Evolutionary conservation across 805 yeast species (phyloP), one percentile per base, ranked within the genome.

Genomic region (Kodamaea kaohsiungensis): DNA sequence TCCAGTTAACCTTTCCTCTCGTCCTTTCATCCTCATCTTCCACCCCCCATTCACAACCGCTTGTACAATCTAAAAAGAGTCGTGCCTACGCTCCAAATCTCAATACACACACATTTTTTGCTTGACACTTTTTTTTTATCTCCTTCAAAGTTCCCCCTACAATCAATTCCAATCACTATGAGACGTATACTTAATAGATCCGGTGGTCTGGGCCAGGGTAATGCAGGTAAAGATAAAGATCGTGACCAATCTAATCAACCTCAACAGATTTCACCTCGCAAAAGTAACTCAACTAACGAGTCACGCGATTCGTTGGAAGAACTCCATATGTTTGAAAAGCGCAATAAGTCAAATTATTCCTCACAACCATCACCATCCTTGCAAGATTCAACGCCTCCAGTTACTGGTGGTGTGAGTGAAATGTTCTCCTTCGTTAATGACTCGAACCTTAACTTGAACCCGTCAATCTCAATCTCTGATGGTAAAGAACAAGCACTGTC

Each of bases 401-500:
- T 10, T 19, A 17, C 33, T 22, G 40, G 40, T 22, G 40, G 40
- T 12, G n/a, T 30, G 16, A 16, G 18, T 1, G 50, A 49, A 25
- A 52, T 48, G 38, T 54, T 53, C 51, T 50, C 30, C 19, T 65
- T 73, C 52, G 61, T 60, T 45, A 70, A 71, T 57, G 76, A 74
- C 57, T 60, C 64, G 12, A 59, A 55, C 49, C 64, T 73, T 48
- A 73, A 72, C 58, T 56, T 73, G 35, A 73, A 74, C 55, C 79
- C 78, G 1, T 63, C 71, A 7, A 71, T 73, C 50, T 61, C 61
- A 62, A 56, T 57, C 17, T 42, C 52, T 48, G 45, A 40, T 22
- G 45, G n/a, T 12, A 40, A 40, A 22, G 53, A 54, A n/a, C 43
- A 50, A 33, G 53, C 60, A 39, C 59, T 39, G 53, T 57, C 73